phyloP scores from a whole-genome alignment of 208 protist genomes.

The Leptomonas pyrrhocoris region DNA sequence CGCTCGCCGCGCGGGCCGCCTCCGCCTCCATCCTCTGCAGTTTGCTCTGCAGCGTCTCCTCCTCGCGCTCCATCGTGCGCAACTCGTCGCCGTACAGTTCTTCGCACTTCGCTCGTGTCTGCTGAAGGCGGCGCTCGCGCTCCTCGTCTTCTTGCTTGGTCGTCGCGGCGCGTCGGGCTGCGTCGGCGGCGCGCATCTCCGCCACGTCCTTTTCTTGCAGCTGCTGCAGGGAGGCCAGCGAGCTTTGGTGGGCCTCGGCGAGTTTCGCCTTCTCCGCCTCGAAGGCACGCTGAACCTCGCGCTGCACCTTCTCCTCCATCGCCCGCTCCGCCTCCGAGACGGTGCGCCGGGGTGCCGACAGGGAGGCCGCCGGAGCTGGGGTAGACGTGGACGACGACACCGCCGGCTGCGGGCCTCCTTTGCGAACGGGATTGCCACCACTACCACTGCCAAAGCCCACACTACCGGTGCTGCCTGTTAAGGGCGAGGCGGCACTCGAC shows the following conservation, averaged over 20 bases:
- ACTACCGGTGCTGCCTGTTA: background rate
- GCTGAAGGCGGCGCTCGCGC: constrained; percentile 27
- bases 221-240: constrained; percentile 43
- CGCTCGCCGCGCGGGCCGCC: constrained; percentile 25
- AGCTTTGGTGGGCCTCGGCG: constrained; percentile 37
- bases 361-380: background rate
- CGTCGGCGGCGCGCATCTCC: constrained; percentile 41
- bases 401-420: background rate
- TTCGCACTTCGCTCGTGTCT: constrained; percentile 41
- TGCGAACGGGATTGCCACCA: background rate
- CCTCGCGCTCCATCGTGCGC: constrained; percentile 42
- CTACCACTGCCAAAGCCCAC: background rate
- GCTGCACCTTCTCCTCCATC: constrained; percentile 72
- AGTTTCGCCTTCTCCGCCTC: constrained; percentile 53
- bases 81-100: constrained; percentile 45
- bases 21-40: constrained; percentile 41
- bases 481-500: background rate
- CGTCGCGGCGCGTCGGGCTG: constrained; percentile 28
- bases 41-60: constrained; percentile 31
- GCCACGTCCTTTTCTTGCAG: constrained; percentile 52
- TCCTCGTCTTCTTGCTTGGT: constrained; percentile 20
- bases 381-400: background rate
- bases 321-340: constrained; percentile 78
- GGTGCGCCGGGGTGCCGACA: constrained; percentile 34
- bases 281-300: constrained; percentile 47